Percentiles rank a stretch among this genome's conserved stretches.
Evolutionary conservation across 305 asterid genomes (phyloP).

Genomic region (Lippia alba): DNA sequence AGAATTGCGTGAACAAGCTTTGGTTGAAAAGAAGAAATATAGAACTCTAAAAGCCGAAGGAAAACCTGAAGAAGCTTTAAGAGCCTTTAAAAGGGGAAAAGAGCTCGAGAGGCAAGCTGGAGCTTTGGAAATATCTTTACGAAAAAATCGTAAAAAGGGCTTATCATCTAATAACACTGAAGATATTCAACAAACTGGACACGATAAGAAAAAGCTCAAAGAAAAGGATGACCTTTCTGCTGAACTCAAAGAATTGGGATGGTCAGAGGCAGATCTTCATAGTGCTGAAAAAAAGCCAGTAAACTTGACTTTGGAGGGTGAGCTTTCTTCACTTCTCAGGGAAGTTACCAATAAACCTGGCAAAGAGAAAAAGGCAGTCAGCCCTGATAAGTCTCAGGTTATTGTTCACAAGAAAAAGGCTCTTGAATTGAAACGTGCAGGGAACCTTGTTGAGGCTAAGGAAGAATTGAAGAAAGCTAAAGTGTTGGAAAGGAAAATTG

Average conservation of each 20-base stretch:
- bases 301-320: constrained; percentile 75
- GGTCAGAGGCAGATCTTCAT: constrained; percentile 89
- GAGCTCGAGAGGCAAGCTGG: constrained; percentile 98
- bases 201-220: constrained; percentile 44
- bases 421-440: constrained; percentile 88
- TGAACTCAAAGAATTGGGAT: constrained; percentile 91
- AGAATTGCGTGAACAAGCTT: constrained; percentile 83
- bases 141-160: constrained; percentile 79
- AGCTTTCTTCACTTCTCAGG: constrained; percentile 75
- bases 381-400: constrained; percentile 73
- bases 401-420: constrained; percentile 87
- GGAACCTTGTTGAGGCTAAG: constrained; percentile 88
- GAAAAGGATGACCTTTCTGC: constrained; percentile 72
- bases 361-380: constrained; percentile 50
- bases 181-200: constrained; percentile 36
- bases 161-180: constrained; percentile 49
- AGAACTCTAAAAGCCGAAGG: constrained; percentile 88
- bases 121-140: constrained; percentile 74
- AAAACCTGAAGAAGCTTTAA: constrained; percentile 89
- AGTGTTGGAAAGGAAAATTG: constrained; percentile 87
- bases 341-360: constrained; percentile 65
- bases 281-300: constrained; percentile 65
- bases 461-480: constrained; percentile 95
- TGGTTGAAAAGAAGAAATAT: constrained; percentile 75
- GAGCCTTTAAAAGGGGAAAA: constrained; percentile 88